Conservation (phyloP, 306 rosid species). For the Cucurbita moschata region DNA sequence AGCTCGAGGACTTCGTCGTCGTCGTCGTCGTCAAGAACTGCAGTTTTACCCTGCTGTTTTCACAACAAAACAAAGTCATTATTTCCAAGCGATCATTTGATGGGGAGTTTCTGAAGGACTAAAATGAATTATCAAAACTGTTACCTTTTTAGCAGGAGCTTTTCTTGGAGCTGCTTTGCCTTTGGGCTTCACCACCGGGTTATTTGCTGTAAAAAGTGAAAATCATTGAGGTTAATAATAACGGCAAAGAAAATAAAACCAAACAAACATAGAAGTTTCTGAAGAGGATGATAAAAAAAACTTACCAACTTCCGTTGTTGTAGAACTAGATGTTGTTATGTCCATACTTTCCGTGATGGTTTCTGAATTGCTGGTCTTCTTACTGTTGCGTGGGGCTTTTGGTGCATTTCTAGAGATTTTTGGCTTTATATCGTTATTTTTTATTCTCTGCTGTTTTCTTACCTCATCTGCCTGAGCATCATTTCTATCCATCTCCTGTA, state of each 20-base stretch:
- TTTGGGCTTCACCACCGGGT: slow-evolving; percentile 33
- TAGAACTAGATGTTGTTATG: slow-evolving; percentile 15
- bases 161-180: slow-evolving; percentile 43
- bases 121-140: background rate
- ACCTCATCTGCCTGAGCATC: slow-evolving; percentile 45
- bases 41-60: slow-evolving; percentile 19
- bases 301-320: slow-evolving; percentile 60
- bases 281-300: background rate
- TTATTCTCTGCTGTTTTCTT: slow-evolving; percentile 34
- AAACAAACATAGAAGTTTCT: background rate
- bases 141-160: slow-evolving; percentile 36
- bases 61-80: background rate
- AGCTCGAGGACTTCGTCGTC: slow-evolving; percentile 47
- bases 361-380: slow-evolving; percentile 41
- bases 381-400: slow-evolving; percentile 48
- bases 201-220: slow-evolving; percentile 33
- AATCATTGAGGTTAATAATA: background rate
- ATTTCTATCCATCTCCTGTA: slow-evolving; percentile 54
- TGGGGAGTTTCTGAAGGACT: background rate
- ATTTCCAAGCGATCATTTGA: no score
- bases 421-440: slow-evolving; percentile 13
- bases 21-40: slow-evolving; percentile 17
- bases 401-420: slow-evolving; percentile 31
- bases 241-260: background rate
- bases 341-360: slow-evolving; percentile 24